A percentile compares a stretch with the other conserved stretches of the same genome.
These are phyloP conservation scores for Globisporangium okanoganense DNA, from an alignment of 352 stramenopile genomes.

Conservation along the genomic window DNA sequence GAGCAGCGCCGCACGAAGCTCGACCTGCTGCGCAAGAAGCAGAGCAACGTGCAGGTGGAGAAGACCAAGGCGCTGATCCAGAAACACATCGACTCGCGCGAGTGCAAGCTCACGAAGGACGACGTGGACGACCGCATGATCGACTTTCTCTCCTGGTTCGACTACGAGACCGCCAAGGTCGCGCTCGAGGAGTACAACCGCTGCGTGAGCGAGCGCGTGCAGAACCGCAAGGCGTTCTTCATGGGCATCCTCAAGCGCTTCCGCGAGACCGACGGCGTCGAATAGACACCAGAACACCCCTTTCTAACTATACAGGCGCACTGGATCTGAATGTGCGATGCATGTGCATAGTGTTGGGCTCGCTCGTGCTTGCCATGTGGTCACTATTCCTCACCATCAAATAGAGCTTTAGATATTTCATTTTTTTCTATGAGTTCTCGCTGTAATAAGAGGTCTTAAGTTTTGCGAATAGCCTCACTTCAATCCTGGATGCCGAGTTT, in stretches of 20 bases:
- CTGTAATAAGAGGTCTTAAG: not conserved
- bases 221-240: conserved; percentile 86
- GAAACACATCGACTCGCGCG: conserved; percentile 70
- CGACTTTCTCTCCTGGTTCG: conserved; percentile 86
- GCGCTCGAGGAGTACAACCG: conserved; percentile 80
- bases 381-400: not conserved
- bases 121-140: conserved; percentile 87
- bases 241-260: conserved; percentile 90
- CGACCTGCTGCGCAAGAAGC: conserved; percentile 68
- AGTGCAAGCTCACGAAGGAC: conserved; percentile 68
- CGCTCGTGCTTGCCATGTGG: not conserved
- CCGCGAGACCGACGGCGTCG: conserved; percentile 68
- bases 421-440: not conserved
- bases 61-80: conserved; percentile 79
- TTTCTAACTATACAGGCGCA: not conserved
- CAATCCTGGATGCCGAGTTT: conserved; percentile 30
- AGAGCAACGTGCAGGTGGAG: conserved; percentile 79
- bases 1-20: conserved; percentile 69
- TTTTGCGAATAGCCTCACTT: too few relatives aligned
- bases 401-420: conserved; percentile 8
- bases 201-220: conserved; percentile 65
- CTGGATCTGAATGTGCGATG: not conserved
- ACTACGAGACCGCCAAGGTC: conserved; percentile 85
- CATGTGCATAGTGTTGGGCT: not conserved
- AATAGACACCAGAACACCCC: conserved; percentile 27